Conservation (phyloP, 805 yeast species). For the Citeromyces nyonsensis region DNA sequence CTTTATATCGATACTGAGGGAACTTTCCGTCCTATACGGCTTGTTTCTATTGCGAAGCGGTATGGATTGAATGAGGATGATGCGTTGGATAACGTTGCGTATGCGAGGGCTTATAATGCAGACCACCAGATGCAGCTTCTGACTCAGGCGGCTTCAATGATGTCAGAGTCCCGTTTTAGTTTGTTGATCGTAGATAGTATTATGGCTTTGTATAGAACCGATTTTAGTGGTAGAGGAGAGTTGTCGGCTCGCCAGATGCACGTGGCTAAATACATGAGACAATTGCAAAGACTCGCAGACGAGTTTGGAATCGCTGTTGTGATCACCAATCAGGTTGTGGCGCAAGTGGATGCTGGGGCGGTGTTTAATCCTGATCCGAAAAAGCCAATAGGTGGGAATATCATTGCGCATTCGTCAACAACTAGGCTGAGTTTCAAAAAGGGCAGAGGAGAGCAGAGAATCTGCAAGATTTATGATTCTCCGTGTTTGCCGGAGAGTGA, state of each 20-base stretch:
- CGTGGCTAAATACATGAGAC: constrained; percentile 85
- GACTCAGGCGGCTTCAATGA: constrained; percentile 86
- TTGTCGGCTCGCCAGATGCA: constrained; percentile 88
- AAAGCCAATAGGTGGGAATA: constrained; percentile 97
- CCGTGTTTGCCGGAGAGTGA: constrained; percentile 96
- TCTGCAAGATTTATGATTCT: constrained; percentile 89
- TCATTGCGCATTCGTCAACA: constrained; percentile 92
- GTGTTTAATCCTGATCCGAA: constrained; percentile 91
- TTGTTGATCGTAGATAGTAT: constrained; percentile 90
- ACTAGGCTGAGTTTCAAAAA: constrained; percentile 83
- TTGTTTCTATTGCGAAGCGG: constrained; percentile 80
- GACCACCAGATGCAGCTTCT: constrained; percentile 86
- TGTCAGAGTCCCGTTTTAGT: constrained; percentile 88
- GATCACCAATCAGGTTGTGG: constrained; percentile 92
- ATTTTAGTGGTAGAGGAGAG: constrained; percentile 91
- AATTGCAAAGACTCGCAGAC: constrained; percentile 85
- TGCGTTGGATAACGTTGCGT: constrained; percentile 93
- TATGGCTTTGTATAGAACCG: constrained; percentile 93
- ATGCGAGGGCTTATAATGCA: constrained; percentile 93
- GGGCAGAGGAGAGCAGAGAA: constrained; percentile 84
- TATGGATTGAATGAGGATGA: constrained; percentile 87
- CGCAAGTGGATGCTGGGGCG: constrained; percentile 88
- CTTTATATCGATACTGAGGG: constrained; percentile 94
- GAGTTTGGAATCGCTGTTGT: constrained; percentile 97
- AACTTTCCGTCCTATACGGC: constrained; percentile 84